These are phyloP conservation scores for Hypoxylon perforatum DNA, from an alignment of 495 filamentous ascomycete species.

Conservation along the genomic window DNA sequence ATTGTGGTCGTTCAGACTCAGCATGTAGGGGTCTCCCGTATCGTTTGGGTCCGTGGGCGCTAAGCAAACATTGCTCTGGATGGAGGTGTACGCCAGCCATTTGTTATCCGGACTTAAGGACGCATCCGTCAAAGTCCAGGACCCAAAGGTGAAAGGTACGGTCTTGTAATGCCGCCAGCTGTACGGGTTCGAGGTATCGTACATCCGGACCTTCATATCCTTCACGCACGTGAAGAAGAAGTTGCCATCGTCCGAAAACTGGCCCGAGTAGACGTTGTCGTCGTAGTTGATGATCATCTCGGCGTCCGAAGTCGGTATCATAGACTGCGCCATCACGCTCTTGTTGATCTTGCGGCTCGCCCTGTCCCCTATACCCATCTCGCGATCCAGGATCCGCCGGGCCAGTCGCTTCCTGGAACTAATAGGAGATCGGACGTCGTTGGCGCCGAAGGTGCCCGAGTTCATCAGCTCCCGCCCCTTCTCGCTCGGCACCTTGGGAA, in stretches of 20 bases:
- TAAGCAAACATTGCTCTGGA: conserved; percentile 82
- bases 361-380: conserved; percentile 72
- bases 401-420: conserved; percentile 71
- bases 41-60: conserved; percentile 88
- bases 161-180: conserved; percentile 97
- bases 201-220: conserved; percentile 94
- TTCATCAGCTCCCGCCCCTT: conserved; percentile 80
- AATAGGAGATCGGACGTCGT: conserved; percentile 62
- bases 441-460: conserved; percentile 79
- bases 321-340: conserved; percentile 72
- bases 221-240: conserved; percentile 97
- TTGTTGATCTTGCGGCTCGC: conserved; percentile 66
- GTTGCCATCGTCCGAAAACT: conserved; percentile 96
- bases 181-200: conserved; percentile 96
- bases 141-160: conserved; percentile 82
- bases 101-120: conserved; percentile 91
- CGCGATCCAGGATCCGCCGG: conserved; percentile 77
- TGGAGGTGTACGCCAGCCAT: conserved; percentile 89
- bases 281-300: conserved; percentile 92
- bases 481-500: conserved; percentile 82
- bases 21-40: conserved; percentile 75
- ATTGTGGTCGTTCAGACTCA: conserved; percentile 73
- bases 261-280: conserved; percentile 88
- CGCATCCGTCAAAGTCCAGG: conserved; percentile 97
- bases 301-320: conserved; percentile 77